Percentiles rank a stretch among this genome's conserved stretches.
Evolutionary conservation across 805 yeast genomes (phyloP).

Genomic region (Wickerhamomyces rabaulensis): DNA sequence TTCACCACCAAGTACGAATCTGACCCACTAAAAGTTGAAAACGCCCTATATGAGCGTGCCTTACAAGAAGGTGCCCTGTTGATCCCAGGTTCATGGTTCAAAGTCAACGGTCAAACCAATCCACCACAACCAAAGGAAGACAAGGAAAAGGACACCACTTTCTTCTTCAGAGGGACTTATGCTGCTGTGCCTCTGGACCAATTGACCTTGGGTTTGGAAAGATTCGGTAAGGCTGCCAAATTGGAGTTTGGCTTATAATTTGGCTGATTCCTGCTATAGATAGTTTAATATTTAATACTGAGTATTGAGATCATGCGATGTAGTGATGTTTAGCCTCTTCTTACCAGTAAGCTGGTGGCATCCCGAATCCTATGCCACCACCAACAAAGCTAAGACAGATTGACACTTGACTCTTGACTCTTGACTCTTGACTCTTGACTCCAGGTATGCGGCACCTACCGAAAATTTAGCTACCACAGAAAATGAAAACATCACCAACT

Average conservation of each 20-base stretch:
- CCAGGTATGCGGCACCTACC: no score
- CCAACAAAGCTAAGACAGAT: no score
- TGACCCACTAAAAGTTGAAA: constrained; percentile 64
- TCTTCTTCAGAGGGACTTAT: constrained; percentile 84
- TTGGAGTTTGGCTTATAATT: constrained; percentile 38
- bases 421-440: no score
- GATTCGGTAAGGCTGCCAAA: constrained; percentile 60
- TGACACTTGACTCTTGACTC: no score
- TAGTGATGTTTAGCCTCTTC: no score
- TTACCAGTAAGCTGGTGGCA: no score
- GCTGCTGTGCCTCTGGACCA: constrained; percentile 77
- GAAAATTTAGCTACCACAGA: no score
- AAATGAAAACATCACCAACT: no score
- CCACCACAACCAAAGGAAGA: constrained; percentile 49
- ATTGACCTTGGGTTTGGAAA: constrained; percentile 55
- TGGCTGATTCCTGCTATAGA: neutral
- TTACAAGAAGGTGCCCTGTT: constrained; percentile 58
- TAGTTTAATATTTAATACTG: no score
- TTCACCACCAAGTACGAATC: constrained; percentile 45
- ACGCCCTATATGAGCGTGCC: constrained; percentile 54
- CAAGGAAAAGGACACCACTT: constrained; percentile 37
- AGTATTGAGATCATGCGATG: no score
- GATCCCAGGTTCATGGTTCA: constrained; percentile 85
- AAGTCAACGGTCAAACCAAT: constrained; percentile 45
- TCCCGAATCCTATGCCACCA: no score